A percentile compares a stretch with the other conserved stretches of the same genome.
phyloP scores from a whole-genome alignment of 2,329 filamentous ascomycete species.

The Lasiodiplodia hormozganensis region DNA sequence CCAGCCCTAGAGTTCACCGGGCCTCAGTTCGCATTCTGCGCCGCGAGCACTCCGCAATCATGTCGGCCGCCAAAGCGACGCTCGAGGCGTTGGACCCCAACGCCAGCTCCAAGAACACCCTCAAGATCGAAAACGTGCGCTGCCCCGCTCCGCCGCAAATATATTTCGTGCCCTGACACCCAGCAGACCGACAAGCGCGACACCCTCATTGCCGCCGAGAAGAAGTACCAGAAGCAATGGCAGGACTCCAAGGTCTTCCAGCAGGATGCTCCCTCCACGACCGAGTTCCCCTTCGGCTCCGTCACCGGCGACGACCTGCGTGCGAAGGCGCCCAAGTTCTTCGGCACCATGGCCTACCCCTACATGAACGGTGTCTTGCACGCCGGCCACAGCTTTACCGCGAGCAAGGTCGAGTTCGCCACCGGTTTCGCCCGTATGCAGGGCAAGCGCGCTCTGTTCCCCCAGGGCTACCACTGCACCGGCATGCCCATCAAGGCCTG shows the following conservation, averaged over 20 bases:
- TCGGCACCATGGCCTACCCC: conserved; percentile 76
- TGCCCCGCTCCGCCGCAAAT: conserved; percentile 24
- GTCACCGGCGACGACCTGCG: conserved; percentile 77
- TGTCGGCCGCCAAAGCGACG: conserved; percentile 59
- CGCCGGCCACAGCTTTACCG: conserved; percentile 90
- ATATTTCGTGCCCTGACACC: conserved; percentile 34
- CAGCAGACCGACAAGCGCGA: conserved; percentile 84
- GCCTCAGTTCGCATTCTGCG: conserved; percentile 38
- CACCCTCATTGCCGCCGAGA: conserved; percentile 80
- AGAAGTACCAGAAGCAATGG: conserved; percentile 91
- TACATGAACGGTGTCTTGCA: conserved; percentile 66
- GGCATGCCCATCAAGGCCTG: conserved; percentile 98
- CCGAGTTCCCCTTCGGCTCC: conserved; percentile 77
- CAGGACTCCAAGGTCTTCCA: conserved; percentile 80
- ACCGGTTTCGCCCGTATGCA: conserved; percentile 88
- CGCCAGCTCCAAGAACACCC: conserved; percentile 64
- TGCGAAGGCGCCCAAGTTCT: conserved; percentile 87
- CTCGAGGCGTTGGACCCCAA: conserved; percentile 62
- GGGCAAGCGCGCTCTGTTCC: conserved; percentile 85
- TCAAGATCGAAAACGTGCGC: conserved; percentile 68
- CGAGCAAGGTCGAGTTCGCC: conserved; percentile 91
- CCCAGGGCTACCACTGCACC: conserved; percentile 93
- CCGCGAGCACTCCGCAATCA: conserved; percentile 36
- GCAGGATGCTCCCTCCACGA: conserved; percentile 78
- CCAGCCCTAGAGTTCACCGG: conserved; percentile 26